These are phyloP conservation scores for Xerocomus potaroensis DNA, from an alignment of 768 basidiomycete species.

Conservation along the genomic window DNA sequence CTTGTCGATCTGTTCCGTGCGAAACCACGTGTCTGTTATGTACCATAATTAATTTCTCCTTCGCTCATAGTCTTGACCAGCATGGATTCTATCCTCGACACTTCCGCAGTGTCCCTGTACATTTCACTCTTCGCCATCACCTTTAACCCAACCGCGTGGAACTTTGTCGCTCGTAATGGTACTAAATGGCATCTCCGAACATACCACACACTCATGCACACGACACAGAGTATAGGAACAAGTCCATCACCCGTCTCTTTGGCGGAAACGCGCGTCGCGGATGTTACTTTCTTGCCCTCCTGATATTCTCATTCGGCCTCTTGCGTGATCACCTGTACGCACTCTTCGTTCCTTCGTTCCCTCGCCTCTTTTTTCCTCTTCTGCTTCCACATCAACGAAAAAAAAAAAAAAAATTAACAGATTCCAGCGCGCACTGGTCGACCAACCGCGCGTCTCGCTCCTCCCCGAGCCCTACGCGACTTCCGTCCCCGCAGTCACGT, in stretches of 20 bases:
- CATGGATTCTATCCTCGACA: slow-evolving; percentile 45
- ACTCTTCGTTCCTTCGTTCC: slow-evolving; percentile 15
- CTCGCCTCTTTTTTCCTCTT: neutral
- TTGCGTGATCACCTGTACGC: slow-evolving; percentile 83
- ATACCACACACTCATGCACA: neutral
- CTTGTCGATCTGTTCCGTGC: neutral
- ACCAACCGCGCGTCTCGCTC: slow-evolving; percentile 68
- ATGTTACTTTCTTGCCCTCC: slow-evolving; percentile 80
- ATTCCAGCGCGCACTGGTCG: slow-evolving; percentile 67
- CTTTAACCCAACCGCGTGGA: slow-evolving; percentile 97
- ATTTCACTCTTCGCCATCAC: slow-evolving; percentile 64
- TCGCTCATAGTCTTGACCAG: neutral
- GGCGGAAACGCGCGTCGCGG: slow-evolving; percentile 69
- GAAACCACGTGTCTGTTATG: neutral
- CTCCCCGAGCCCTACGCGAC: slow-evolving; percentile 65
- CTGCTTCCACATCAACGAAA: neutral
- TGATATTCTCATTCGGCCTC: slow-evolving; percentile 84
- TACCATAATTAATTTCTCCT: neutral
- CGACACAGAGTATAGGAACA: slow-evolving; percentile 70
- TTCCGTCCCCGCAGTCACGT: slow-evolving; percentile 54
- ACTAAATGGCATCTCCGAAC: too few relatives aligned
- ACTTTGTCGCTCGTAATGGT: slow-evolving; percentile 79
- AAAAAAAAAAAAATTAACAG: slow-evolving; percentile 33
- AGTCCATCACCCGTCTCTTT: slow-evolving; percentile 80
- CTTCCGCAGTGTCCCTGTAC: slow-evolving; percentile 60